Evolutionary conservation across 805 yeast species (phyloP), one percentile per base, ranked within the genome.

Genomic region (Starmerella gropengiesseri): DNA sequence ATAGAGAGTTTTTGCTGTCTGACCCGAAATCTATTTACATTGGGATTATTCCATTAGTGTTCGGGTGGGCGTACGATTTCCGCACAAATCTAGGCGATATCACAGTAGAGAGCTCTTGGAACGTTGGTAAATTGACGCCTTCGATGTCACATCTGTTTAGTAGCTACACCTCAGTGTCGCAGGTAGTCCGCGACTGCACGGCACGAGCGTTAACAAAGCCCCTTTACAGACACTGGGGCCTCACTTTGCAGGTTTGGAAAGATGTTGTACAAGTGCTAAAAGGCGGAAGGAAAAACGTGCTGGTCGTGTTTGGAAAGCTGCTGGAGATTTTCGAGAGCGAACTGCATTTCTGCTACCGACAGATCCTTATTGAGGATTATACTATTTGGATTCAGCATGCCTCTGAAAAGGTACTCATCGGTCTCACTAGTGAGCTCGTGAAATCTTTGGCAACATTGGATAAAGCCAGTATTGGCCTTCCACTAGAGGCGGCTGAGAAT

Each of bases 31-130:
- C 74, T n/a, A 56, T 75, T 1, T 78, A 84, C 53, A 67, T 78
- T 31, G 69, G 82, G 0, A 59, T 89, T 1, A 57, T 85, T 0
- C 74, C 82, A 18, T 49, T 87, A 1, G 51, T 91, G 16, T 91
- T 81, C 60, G 76, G 81, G 1, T 81, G 76, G 52, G 71, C 73
- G 41, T 86, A 78, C 57, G 96, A 91, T 49, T 61, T 71, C 38
- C 65, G 95, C 28, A 80, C 81, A 41, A 84, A 79, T 28, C 75
- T 73, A 55, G 78, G 77, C n/a, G 75, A 68, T 14, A 73, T 75
- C 40, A 84, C 75, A 14, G 76, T 82, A 4, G 98, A 91, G 60
- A 81, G 94, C 44, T 84, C 93, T 0, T 91, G 98, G 98, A 78
- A 89, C 0, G 71, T 91, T 4, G 98, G 98, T 1, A 86, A 81